Base-by-base conservation (phyloP, 2,329 filamentous ascomycete genomes). In the Knoxdaviesia capensis region DNA sequence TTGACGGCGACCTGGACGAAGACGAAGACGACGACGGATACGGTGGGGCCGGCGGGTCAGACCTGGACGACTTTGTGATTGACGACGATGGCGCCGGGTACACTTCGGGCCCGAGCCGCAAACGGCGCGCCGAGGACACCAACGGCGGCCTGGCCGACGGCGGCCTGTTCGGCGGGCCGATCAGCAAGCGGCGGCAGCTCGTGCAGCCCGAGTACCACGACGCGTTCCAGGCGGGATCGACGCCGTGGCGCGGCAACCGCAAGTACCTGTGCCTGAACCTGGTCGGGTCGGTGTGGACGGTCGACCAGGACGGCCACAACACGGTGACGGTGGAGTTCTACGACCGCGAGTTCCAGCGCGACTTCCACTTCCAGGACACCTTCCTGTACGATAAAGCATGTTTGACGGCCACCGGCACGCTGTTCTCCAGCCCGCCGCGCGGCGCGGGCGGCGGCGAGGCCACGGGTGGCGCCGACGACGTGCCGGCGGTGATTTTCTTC, bases 311-410 rank as follows among this genome's bases (percentile, higher is more conserved):
- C 53, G 82, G 80, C 0, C 80, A 88, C 51, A 76, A 96, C 55
- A 98, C 90, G 2, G 79, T 98, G 7, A 94, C 87, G 0, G 87
- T 96, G 2, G 90, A 96, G 53, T 98, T 98, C 56, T 94, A 96
- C 56, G 92, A 98, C 57, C 80, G 86, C 45, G 86, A 93, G 50
- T 77, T 81, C 45, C 81, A 94, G 56, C 74, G 88, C 39, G 86
- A 96, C 56, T 94, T 94, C 52, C 90, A 96, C 62, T 96, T 98
- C 56, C 96, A 87, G 8, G 90, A 98, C 55, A 88, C 86, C 1
- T 94, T 86, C 55, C 68, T 86, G 4, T 96, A 96, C 59, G 90
- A 98, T 61, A 94, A 94, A 59, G 88, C 90, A 20, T 96, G 88
- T 53, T 66, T 98, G 44, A 77, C 83, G 50, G 81, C 92, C 44